phyloP scores from a whole-genome alignment of 2,329 filamentous ascomycete genomes.

The Aspergillus puulaauensis region DNA sequence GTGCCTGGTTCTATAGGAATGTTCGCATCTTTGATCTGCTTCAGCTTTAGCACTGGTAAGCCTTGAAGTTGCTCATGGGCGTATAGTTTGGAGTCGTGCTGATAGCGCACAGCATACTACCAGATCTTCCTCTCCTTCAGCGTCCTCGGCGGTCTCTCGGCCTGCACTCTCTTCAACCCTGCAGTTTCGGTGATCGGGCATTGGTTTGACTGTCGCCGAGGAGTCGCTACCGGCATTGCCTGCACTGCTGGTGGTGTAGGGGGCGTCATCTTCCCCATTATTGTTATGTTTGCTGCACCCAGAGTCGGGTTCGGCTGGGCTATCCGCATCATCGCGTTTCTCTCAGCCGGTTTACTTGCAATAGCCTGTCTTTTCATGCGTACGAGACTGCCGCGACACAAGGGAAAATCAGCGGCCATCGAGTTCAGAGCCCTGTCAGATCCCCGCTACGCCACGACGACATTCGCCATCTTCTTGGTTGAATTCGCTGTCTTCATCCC shows the following conservation, averaged over 20 bases:
- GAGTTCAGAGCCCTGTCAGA: slow-evolving; percentile 27
- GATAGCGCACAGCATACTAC: slow-evolving; percentile 32
- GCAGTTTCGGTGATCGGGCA: slow-evolving; percentile 32
- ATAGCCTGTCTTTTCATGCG: slow-evolving; percentile 22
- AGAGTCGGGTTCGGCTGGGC: slow-evolving; percentile 33
- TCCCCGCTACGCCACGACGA: slow-evolving; percentile 25
- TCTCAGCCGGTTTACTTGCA: slow-evolving; percentile 21
- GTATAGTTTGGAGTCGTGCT: neutral
- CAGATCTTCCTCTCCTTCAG: slow-evolving; percentile 39
- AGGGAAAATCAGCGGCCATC: slow-evolving; percentile 11
- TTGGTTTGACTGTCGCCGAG: slow-evolving; percentile 34
- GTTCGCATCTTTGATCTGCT: slow-evolving; percentile 29
- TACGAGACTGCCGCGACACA: slow-evolving; percentile 24
- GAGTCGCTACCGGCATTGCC: slow-evolving; percentile 34
- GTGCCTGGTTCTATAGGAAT: slow-evolving; percentile 20
- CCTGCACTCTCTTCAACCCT: slow-evolving; percentile 32
- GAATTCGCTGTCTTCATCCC: slow-evolving; percentile 40
- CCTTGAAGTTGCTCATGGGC: neutral
- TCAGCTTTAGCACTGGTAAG: slow-evolving; percentile 25
- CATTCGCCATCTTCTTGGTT: slow-evolving; percentile 32
- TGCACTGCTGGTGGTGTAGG: slow-evolving; percentile 35
- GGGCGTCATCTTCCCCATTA: slow-evolving; percentile 36
- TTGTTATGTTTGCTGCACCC: slow-evolving; percentile 28
- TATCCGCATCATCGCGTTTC: slow-evolving; percentile 30
- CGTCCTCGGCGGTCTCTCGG: slow-evolving; percentile 34